phyloP scores from a whole-genome alignment of 495 filamentous ascomycete genomes.

The Hypoxylon rickii region DNA sequence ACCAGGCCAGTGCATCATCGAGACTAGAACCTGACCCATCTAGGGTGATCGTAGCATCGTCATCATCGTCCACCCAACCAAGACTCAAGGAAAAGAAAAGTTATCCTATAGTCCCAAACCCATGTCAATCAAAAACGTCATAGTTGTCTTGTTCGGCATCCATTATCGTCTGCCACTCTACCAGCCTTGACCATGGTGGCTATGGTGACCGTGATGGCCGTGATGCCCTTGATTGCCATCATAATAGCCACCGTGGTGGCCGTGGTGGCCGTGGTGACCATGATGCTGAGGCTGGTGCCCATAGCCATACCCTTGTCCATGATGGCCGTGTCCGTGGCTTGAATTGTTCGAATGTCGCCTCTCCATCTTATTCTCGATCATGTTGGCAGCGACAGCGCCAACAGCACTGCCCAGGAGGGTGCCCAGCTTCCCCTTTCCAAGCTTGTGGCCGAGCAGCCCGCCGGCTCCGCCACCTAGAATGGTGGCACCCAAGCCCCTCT shows the following conservation, averaged over 20 bases:
- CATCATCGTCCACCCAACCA: too few species aligned
- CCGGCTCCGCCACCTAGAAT: conserved; percentile 58
- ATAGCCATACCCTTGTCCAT: conserved; percentile 8
- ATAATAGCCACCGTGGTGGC: background rate
- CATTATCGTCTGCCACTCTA: background rate
- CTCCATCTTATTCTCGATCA: conserved; percentile 54
- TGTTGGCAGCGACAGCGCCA: conserved; percentile 62
- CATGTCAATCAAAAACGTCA: too few species aligned
- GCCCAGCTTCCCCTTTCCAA: conserved; percentile 53
- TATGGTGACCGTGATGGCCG: conserved; percentile 4
- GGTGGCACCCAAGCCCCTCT: conserved; percentile 59
- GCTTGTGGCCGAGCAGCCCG: conserved; percentile 53
- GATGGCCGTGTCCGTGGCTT: conserved; percentile 7
- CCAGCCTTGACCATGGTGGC: conserved; percentile 12
- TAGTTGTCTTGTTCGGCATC: too few species aligned
- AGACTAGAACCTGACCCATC: too few species aligned
- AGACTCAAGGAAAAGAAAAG: too few species aligned
- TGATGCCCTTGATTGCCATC: conserved; percentile 15
- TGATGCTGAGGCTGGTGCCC: conserved; percentile 15
- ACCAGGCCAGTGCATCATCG: too few species aligned
- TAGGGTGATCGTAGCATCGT: too few species aligned
- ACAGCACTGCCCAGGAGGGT: conserved; percentile 55
- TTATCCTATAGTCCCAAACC: too few species aligned
- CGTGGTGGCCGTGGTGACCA: too few species aligned
- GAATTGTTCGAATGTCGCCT: conserved; percentile 30